Percentiles rank a stretch among this genome's conserved stretches.
Evolutionary conservation across 2,329 filamentous ascomycete genomes (phyloP).

Genomic region (Talaromyces atroroseus): DNA sequence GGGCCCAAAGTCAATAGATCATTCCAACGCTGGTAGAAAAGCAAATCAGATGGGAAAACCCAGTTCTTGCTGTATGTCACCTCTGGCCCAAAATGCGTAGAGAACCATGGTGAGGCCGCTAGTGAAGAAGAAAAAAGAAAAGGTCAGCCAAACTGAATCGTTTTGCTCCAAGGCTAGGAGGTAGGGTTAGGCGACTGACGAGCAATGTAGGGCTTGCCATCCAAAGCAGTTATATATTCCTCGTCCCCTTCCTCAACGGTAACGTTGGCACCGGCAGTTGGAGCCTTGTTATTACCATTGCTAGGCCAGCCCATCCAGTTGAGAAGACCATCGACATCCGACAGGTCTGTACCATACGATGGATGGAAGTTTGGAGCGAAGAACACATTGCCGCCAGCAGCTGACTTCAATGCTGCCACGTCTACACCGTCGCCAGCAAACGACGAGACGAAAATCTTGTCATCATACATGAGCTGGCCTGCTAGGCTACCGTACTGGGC

Average conservation of each 20-base stretch:
- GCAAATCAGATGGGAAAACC: constrained; percentile 42
- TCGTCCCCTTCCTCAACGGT: constrained; percentile 38
- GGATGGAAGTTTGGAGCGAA: constrained; percentile 50
- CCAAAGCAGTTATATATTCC: constrained; percentile 28
- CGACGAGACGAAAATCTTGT: constrained; percentile 50
- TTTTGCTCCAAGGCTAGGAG: not conserved
- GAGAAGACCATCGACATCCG: constrained; percentile 37
- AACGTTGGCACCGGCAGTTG: constrained; percentile 34
- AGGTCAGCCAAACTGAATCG: not conserved
- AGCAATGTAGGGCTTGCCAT: constrained; percentile 46
- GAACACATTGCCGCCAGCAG: constrained; percentile 40
- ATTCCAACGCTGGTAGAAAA: constrained; percentile 42
- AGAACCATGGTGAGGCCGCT: constrained; percentile 49
- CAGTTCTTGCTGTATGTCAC: constrained; percentile 49
- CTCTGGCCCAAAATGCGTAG: constrained; percentile 44
- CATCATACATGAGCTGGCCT: constrained; percentile 47
- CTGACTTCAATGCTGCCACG: constrained; percentile 35
- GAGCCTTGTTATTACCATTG: constrained; percentile 46
- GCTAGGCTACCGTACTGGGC: constrained; percentile 40
- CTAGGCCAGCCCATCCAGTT: constrained; percentile 44
- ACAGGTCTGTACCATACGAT: constrained; percentile 30
- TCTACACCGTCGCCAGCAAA: constrained; percentile 48
- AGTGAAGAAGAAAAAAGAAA: no score
- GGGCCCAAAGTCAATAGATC: constrained; percentile 42
- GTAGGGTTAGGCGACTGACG: constrained; percentile 27